Conservation (phyloP, 2,329 filamentous ascomycete genomes). For the Talaromyces pinophilus region DNA sequence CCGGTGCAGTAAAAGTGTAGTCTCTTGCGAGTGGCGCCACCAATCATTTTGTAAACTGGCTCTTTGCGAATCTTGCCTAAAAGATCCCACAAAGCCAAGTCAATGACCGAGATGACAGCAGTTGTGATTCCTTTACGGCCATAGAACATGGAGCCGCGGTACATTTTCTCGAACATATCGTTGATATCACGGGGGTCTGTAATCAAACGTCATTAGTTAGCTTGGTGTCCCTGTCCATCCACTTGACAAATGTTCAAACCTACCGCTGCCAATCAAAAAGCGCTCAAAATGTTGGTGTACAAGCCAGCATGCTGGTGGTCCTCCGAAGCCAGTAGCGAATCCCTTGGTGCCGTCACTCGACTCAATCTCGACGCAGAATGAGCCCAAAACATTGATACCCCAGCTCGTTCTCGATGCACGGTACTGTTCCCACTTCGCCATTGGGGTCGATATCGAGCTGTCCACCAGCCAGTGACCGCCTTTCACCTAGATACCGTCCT, state of each 20-base stretch:
- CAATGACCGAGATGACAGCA: slow-evolving; percentile 91
- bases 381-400: slow-evolving; percentile 94
- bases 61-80: slow-evolving; percentile 88
- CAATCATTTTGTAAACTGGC: slow-evolving; percentile 92
- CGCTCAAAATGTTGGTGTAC: slow-evolving; percentile 91
- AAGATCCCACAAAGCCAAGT: slow-evolving; percentile 89
- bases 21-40: slow-evolving; percentile 79
- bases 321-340: slow-evolving; percentile 91
- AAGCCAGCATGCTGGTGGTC: slow-evolving; percentile 90
- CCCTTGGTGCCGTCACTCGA: slow-evolving; percentile 88
- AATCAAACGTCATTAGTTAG: background rate
- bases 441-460: slow-evolving; percentile 87
- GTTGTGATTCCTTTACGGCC: slow-evolving; percentile 88
- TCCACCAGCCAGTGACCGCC: slow-evolving; percentile 77
- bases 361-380: slow-evolving; percentile 88
- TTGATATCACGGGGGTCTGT: slow-evolving; percentile 86
- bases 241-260: background rate
- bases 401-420: slow-evolving; percentile 84
- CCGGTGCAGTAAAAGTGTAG: slow-evolving; percentile 95
- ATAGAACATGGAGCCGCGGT: slow-evolving; percentile 93
- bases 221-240: background rate
- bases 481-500: slow-evolving; percentile 38
- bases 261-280: slow-evolving; percentile 78
- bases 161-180: slow-evolving; percentile 94
- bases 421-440: slow-evolving; percentile 86